A percentile compares a stretch with the other conserved stretches of the same genome.
phyloP scores from a whole-genome alignment of 1,284 basidiomycete genomes.

The Moesziomyces antarcticus region DNA sequence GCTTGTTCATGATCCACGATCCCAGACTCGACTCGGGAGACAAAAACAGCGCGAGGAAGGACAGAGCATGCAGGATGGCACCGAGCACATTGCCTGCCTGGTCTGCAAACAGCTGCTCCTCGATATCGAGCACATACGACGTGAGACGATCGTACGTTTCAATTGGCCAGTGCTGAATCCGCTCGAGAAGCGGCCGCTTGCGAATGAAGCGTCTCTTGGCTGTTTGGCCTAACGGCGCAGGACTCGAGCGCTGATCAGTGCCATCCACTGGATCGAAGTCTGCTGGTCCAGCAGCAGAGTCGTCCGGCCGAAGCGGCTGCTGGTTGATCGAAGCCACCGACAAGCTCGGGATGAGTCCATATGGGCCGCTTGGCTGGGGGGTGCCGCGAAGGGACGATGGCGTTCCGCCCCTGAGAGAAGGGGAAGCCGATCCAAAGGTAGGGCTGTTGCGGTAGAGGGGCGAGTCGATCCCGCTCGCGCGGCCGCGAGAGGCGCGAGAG shows the following conservation, averaged over 20 bases:
- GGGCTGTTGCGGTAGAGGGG: conserved; percentile 16
- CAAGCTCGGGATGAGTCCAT: conserved; percentile 5
- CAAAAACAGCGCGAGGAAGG: conserved; percentile 37
- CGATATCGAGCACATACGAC: conserved; percentile 32
- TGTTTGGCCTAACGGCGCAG: neutral
- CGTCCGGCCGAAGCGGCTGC: neutral
- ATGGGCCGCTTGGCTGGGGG: conserved; percentile 9
- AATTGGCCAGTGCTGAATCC: conserved; percentile 38
- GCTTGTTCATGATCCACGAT: conserved; percentile 43
- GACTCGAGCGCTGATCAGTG: neutral
- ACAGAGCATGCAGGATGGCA: conserved; percentile 27
- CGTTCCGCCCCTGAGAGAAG: conserved; percentile 15
- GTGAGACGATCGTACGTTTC: conserved; percentile 31
- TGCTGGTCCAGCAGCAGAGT: neutral
- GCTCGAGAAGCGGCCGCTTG: conserved; percentile 27
- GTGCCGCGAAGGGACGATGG: conserved; percentile 17
- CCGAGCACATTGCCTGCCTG: conserved; percentile 47
- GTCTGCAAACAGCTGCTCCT: conserved; percentile 42
- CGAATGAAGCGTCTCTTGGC: conserved; percentile 35
- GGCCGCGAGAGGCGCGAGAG: conserved; percentile 36
- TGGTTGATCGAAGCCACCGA: neutral
- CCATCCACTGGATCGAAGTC: neutral
- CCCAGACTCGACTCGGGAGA: conserved; percentile 44
- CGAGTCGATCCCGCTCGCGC: conserved; percentile 25
- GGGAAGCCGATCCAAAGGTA: conserved; percentile 8